Evolutionary conservation across 257 asterid species (phyloP).

Genomic region (Petunia axillaris): DNA sequence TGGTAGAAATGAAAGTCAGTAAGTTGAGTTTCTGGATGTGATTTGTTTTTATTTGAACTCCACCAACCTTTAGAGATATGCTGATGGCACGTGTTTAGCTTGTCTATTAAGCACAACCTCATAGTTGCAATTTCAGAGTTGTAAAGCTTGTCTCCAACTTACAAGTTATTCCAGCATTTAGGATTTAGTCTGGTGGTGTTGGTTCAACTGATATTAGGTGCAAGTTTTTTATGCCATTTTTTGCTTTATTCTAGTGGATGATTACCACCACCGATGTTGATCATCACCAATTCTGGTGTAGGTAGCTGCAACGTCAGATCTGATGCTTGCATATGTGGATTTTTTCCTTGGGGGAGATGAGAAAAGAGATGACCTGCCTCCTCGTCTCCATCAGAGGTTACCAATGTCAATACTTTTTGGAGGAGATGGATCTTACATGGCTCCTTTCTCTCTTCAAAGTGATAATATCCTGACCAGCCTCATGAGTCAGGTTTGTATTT

Average conservation of each 20-base stretch:
- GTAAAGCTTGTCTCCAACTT: neutral
- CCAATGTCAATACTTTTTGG: conserved; percentile 81
- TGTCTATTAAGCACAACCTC: neutral
- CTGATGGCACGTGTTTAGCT: neutral
- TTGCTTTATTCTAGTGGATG: neutral
- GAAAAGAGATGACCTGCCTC: conserved; percentile 84
- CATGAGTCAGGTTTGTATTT: conserved; percentile 75
- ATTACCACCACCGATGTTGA: neutral
- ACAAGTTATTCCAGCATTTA: conserved; percentile 12
- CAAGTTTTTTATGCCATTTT: conserved; percentile 3
- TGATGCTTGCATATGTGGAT: conserved; percentile 84
- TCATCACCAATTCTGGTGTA: conserved; percentile 30
- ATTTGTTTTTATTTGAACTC: conserved; percentile 19
- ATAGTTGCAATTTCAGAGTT: conserved; percentile 14
- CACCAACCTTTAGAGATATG: conserved; percentile 1
- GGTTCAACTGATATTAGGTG: neutral
- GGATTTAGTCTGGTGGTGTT: conserved; percentile 14
- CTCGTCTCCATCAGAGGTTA: conserved; percentile 76
- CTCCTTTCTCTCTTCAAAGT: conserved; percentile 79
- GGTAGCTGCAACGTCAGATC: conserved; percentile 91
- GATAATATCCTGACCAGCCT: conserved; percentile 76
- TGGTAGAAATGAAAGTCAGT: conserved; percentile 23
- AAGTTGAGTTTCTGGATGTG: conserved; percentile 20
- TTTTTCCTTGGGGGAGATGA: conserved; percentile 97
- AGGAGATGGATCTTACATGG: conserved; percentile 95